These are phyloP conservation scores for Boletus mariae DNA, from an alignment of 1,284 basidiomycete species.

Conservation along the genomic window DNA sequence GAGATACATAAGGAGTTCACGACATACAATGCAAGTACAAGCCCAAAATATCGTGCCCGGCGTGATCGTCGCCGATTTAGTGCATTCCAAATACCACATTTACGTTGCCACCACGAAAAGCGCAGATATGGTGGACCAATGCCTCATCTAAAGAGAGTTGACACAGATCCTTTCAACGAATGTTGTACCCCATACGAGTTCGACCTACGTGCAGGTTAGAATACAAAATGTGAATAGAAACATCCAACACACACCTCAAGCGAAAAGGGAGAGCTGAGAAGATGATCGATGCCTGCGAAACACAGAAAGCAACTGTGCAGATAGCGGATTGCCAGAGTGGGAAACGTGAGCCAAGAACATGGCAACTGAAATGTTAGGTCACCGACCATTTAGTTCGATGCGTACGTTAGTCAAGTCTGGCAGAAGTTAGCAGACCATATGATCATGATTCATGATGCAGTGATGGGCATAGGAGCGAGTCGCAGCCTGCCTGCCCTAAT, in stretches of 20 bases:
- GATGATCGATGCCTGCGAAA: neutral
- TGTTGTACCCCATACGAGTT: conserved; percentile 7
- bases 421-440: too few relatives aligned
- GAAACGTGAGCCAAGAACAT: too few relatives aligned
- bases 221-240: neutral
- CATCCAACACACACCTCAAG: conserved; percentile 1
- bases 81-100: neutral
- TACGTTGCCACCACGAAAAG: conserved; percentile 8
- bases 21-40: conserved; percentile 6
- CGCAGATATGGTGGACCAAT: conserved; percentile 6
- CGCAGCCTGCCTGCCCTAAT: too few relatives aligned
- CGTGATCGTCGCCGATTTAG: neutral
- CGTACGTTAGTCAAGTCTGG: too few relatives aligned
- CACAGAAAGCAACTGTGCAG: neutral
- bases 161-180: neutral
- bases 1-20: neutral
- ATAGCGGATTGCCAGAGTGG: too few relatives aligned
- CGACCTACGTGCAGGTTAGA: neutral
- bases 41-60: conserved; percentile 9
- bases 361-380: too few relatives aligned
- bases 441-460: too few relatives aligned
- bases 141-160: conserved; percentile 2
- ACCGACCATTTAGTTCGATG: too few relatives aligned
- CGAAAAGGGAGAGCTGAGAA: neutral
- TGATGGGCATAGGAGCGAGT: too few relatives aligned